Percentiles rank a stretch among this genome's conserved stretches.
Conservation (phyloP, 331 rosid genomes). For the Quercus lobata region DNA sequence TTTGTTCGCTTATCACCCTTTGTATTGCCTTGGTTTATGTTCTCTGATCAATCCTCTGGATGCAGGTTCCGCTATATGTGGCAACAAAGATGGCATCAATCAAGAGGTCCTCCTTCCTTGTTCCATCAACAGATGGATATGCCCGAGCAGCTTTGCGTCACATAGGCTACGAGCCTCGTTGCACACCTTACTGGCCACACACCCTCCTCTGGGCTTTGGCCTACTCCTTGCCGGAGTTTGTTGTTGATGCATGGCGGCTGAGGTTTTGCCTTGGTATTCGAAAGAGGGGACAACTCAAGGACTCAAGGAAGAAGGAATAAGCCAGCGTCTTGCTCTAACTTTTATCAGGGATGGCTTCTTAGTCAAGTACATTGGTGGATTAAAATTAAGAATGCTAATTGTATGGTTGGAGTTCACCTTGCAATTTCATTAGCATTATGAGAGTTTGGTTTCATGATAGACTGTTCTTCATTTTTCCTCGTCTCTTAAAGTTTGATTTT, state of each 20-base stretch:
- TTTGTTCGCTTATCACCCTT: not conserved
- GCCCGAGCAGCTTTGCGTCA: slow-evolving; percentile 75
- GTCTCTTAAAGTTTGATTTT: not conserved
- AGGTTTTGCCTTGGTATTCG: slow-evolving; percentile 55
- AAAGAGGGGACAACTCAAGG: slow-evolving; percentile 85
- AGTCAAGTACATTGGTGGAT: not conserved
- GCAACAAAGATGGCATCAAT: slow-evolving; percentile 99
- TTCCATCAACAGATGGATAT: slow-evolving; percentile 80
- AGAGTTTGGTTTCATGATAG: not conserved
- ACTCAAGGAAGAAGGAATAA: slow-evolving; percentile 61
- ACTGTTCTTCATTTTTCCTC: not conserved
- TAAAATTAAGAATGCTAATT: not conserved
- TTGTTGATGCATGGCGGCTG: slow-evolving; percentile 77
- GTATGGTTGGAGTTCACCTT: not conserved
- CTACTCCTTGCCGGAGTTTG: slow-evolving; percentile 53
- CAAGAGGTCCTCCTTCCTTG: slow-evolving; percentile 77
- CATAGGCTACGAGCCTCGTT: slow-evolving; percentile 88
- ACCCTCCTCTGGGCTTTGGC: slow-evolving; percentile 75
- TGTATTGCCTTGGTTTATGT: not conserved
- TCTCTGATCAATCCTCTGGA: not conserved
- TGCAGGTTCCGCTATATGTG: slow-evolving; percentile 91
- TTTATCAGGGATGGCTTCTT: not conserved
- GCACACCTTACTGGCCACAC: slow-evolving; percentile 98
- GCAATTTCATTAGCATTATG: not conserved
- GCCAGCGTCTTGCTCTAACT: not conserved